Evolutionary conservation across 2,329 filamentous ascomycete genomes (phyloP).

Genomic region (Zasmidium cellare): DNA sequence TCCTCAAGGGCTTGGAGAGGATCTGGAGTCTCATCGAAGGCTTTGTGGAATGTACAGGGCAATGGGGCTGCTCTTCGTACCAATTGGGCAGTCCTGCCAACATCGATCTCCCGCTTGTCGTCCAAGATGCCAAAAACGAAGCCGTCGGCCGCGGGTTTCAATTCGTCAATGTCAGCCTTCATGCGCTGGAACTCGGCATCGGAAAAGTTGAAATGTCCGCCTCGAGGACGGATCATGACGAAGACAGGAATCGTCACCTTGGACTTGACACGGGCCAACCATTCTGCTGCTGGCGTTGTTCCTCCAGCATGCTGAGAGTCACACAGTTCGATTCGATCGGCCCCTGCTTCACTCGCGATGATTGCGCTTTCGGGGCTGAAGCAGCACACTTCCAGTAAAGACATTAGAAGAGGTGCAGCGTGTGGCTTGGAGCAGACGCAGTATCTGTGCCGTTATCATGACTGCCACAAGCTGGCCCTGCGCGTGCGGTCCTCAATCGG

Average conservation of each 20-base stretch:
- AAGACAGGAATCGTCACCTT: constrained; percentile 45
- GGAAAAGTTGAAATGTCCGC: constrained; percentile 48
- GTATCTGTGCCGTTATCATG: neutral
- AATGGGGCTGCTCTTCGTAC: constrained; percentile 43
- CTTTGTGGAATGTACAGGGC: constrained; percentile 57
- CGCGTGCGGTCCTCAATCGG: neutral
- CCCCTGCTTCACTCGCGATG: constrained; percentile 41
- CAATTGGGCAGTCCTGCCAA: constrained; percentile 41
- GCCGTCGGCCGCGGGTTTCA: constrained; percentile 43
- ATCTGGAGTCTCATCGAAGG: constrained; percentile 48
- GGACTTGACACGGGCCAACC: constrained; percentile 29
- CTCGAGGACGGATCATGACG: constrained; percentile 56
- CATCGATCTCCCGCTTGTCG: constrained; percentile 38
- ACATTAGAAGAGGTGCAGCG: constrained; percentile 11
- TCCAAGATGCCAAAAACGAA: constrained; percentile 56
- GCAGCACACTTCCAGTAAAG: constrained; percentile 50
- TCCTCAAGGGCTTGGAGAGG: constrained; percentile 35
- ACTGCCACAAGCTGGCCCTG: neutral
- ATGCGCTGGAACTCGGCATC: constrained; percentile 45
- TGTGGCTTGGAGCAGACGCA: neutral
- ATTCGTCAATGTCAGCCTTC: constrained; percentile 39
- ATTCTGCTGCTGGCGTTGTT: constrained; percentile 39
- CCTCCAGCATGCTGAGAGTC: constrained; percentile 43
- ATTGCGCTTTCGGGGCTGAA: constrained; percentile 48
- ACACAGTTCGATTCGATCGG: constrained; percentile 55